Evolutionary conservation across 495 filamentous ascomycete species (phyloP).

Genomic region (Durotheca rogersii): DNA sequence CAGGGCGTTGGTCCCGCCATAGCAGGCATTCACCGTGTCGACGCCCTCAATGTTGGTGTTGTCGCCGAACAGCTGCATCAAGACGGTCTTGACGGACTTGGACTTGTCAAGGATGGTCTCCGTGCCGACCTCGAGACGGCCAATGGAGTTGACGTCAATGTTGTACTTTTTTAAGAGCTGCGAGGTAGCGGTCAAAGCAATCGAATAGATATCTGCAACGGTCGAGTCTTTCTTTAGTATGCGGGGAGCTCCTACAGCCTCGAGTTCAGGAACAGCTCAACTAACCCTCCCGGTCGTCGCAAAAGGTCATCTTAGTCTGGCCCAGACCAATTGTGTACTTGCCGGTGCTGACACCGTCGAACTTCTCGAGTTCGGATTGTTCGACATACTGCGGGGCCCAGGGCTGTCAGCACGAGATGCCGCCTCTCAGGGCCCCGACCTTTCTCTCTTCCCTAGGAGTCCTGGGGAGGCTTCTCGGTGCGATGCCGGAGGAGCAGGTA

Average conservation of each 20-base stretch:
- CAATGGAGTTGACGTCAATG: constrained; percentile 85
- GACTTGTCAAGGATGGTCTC: constrained; percentile 99
- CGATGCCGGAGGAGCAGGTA: too few relatives aligned
- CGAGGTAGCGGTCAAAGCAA: constrained; percentile 84
- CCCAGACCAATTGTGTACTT: constrained; percentile 99
- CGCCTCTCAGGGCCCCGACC: constrained; percentile 4
- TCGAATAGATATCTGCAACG: constrained; percentile 89
- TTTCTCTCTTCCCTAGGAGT: too few relatives aligned
- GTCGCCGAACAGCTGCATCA: constrained; percentile 93
- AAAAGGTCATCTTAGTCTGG: constrained; percentile 99
- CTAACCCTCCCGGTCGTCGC: constrained; percentile 96
- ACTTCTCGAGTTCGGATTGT: constrained; percentile 93
- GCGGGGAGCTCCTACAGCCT: constrained; percentile 11
- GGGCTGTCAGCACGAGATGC: constrained; percentile 31
- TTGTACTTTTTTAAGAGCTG: constrained; percentile 91
- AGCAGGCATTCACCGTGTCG: constrained; percentile 96
- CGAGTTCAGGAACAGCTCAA: constrained; percentile 28
- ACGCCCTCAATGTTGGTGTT: constrained; percentile 94
- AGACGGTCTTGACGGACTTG: constrained; percentile 98
- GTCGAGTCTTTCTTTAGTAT: constrained; percentile 15
- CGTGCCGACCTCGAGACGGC: constrained; percentile 94
- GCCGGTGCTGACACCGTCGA: constrained; percentile 89
- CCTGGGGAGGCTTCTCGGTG: background rate
- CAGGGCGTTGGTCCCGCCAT: constrained; percentile 95
- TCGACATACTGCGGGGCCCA: constrained; percentile 76